A percentile compares a stretch with the other conserved stretches of the same genome.
Evolutionary conservation across 2,329 filamentous ascomycete species (phyloP).

Genomic region (Fusarium buharicum): DNA sequence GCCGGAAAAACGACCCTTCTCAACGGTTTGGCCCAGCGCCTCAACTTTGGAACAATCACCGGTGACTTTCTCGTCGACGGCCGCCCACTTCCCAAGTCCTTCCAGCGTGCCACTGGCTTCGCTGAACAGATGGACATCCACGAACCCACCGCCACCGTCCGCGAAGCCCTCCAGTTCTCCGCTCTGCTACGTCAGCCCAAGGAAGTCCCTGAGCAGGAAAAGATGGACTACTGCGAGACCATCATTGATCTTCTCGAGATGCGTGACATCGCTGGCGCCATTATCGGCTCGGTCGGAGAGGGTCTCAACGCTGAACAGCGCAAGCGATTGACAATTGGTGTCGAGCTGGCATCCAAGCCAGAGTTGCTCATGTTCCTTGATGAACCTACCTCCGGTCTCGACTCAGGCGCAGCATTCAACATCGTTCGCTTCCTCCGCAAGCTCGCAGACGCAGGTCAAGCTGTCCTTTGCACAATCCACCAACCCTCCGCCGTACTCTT

Average conservation of each 20-base stretch:
- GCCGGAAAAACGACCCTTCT: conserved; percentile 79
- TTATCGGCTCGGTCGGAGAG: conserved; percentile 67
- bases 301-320: conserved; percentile 70
- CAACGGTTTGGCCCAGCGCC: conserved; percentile 77
- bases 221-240: conserved; percentile 74
- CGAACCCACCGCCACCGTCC: conserved; percentile 72
- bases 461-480: conserved; percentile 70
- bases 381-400: conserved; percentile 68
- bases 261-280: conserved; percentile 72
- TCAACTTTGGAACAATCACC: conserved; percentile 78
- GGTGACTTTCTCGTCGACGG: conserved; percentile 86
- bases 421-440: conserved; percentile 71
- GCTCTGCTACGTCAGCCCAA: conserved; percentile 71
- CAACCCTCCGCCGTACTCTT: conserved; percentile 68
- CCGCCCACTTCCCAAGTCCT: conserved; percentile 74
- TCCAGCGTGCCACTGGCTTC: conserved; percentile 82
- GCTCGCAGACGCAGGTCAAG: conserved; percentile 68
- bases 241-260: conserved; percentile 77
- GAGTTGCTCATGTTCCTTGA: conserved; percentile 73
- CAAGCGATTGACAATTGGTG: conserved; percentile 66
- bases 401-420: conserved; percentile 68
- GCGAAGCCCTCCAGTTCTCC: conserved; percentile 73
- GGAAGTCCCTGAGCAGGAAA: conserved; percentile 67
- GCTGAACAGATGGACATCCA: conserved; percentile 74
- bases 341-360: conserved; percentile 66